These are phyloP conservation scores for Sporothrix phasma DNA, from an alignment of 2,329 filamentous ascomycete genomes.

Conservation along the genomic window DNA sequence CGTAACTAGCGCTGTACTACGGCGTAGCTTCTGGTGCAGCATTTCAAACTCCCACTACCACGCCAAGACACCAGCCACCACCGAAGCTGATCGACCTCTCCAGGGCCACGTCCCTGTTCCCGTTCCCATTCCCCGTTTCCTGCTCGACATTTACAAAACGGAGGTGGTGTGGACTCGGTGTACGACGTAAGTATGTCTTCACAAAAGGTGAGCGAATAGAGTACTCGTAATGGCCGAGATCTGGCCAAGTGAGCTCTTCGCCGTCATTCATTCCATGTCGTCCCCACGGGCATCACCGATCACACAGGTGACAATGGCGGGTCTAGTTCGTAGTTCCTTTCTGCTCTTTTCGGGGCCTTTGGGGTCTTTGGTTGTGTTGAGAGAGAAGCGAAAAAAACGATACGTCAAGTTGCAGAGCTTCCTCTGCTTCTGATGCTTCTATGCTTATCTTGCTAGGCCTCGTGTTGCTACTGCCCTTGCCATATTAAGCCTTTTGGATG, in stretches of 20 bases:
- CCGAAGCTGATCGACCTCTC: background rate
- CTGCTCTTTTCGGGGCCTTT: background rate
- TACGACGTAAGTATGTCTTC: background rate
- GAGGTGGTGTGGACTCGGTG: background rate
- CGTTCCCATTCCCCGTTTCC: background rate
- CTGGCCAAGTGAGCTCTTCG: background rate
- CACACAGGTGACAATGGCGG: background rate
- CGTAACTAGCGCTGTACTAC: background rate
- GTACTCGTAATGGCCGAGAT: too few relatives aligned
- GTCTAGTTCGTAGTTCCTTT: background rate
- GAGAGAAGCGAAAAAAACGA: background rate
- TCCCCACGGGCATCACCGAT: conserved; percentile 1
- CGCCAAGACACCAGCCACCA: background rate
- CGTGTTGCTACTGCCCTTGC: background rate
- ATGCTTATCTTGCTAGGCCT: background rate
- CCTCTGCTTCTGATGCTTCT: background rate
- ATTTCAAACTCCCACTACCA: background rate
- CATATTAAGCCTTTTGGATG: too few relatives aligned
- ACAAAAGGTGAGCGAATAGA: background rate
- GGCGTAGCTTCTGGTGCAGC: background rate
- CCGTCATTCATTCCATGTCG: background rate
- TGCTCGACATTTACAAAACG: background rate
- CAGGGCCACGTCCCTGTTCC: background rate
- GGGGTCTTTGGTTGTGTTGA: background rate
- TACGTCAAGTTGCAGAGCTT: background rate